Evolutionary conservation across 345 rosid species (phyloP).

Genomic region (Fremontodendron californicum): DNA sequence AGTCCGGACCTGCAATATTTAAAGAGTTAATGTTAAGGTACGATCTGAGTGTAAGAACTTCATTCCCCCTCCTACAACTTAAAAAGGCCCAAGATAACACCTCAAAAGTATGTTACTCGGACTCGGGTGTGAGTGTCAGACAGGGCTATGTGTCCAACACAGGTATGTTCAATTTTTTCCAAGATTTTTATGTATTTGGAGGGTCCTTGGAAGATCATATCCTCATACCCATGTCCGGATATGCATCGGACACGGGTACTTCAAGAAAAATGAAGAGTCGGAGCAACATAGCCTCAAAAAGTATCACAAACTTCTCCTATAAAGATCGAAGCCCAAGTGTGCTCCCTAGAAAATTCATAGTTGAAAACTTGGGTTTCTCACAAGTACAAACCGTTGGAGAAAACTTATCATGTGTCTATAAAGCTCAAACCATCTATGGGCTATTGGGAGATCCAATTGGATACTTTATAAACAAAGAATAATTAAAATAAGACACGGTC

Average conservation of each 20-base stretch:
- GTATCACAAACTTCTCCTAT: neutral
- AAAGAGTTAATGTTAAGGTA: constrained; percentile 1
- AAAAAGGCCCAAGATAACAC: neutral
- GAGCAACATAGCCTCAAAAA: too few species aligned
- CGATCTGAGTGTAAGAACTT: neutral
- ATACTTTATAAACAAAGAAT: neutral
- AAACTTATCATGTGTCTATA: neutral
- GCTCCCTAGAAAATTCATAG: neutral
- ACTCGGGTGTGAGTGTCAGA: too few species aligned
- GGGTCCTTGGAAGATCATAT: too few species aligned
- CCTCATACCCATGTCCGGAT: too few species aligned
- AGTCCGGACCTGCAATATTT: constrained; percentile 49
- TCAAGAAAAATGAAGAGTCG: too few species aligned
- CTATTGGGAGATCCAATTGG: neutral
- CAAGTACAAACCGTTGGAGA: neutral
- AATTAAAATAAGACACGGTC: neutral
- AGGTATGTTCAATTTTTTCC: too few species aligned
- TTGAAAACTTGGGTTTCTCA: too few species aligned
- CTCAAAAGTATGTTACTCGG: too few species aligned
- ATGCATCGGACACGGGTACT: too few species aligned
- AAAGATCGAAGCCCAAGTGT: neutral
- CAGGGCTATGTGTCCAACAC: too few species aligned
- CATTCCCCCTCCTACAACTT: neutral
- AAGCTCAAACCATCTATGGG: neutral
- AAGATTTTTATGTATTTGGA: too few species aligned